Evolutionary conservation across 2,329 filamentous ascomycete genomes (phyloP).

Genomic region (Bipolaris cookei): DNA sequence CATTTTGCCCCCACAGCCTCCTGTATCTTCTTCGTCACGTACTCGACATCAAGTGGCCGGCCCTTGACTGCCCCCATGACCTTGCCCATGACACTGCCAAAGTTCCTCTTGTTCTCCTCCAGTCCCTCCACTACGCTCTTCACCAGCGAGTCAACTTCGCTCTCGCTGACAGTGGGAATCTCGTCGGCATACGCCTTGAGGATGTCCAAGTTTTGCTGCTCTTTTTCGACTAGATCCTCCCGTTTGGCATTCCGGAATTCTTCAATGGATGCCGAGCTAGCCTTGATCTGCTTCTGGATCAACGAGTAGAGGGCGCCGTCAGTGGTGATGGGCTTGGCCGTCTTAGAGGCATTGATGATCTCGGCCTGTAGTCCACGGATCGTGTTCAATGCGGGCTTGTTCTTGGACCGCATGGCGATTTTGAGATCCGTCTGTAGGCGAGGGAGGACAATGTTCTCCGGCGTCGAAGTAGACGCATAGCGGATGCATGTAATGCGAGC

Average conservation of each 20-base stretch:
- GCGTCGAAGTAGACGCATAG: conserved; percentile 25
- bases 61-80: conserved; percentile 63
- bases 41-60: conserved; percentile 68
- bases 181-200: conserved; percentile 68
- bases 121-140: conserved; percentile 59
- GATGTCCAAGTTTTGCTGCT: conserved; percentile 69
- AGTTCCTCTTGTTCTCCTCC: conserved; percentile 57
- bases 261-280: conserved; percentile 63
- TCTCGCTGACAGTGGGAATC: conserved; percentile 64
- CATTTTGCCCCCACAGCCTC: conserved; percentile 34
- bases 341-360: conserved; percentile 78
- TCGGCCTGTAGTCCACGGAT: conserved; percentile 72
- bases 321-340: conserved; percentile 69
- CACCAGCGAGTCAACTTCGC: conserved; percentile 64
- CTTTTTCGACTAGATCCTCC: conserved; percentile 72
- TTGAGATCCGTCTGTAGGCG: conserved; percentile 57
- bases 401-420: conserved; percentile 56
- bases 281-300: conserved; percentile 67
- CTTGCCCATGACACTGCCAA: conserved; percentile 69
- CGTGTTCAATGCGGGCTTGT: conserved; percentile 67
- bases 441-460: conserved; percentile 45
- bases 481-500: conserved; percentile 28
- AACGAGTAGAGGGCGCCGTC: conserved; percentile 73
- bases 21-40: conserved; percentile 68
- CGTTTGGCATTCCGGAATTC: conserved; percentile 71